phyloP scores from a whole-genome alignment of 148 eudicot genomes.

The Spergularia bocconei region DNA sequence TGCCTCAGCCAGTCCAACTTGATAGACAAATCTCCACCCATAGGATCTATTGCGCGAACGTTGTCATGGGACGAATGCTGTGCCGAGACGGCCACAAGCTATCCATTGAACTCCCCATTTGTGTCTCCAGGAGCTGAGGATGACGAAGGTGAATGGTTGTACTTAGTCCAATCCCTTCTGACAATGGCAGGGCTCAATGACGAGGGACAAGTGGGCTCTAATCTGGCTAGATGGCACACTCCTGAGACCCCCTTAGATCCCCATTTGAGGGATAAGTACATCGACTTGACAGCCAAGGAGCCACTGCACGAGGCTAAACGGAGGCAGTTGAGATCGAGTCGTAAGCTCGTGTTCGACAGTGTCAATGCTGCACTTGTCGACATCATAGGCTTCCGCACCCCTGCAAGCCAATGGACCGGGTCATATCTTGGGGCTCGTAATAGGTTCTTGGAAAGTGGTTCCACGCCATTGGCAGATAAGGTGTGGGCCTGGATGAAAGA shows the following conservation, averaged over 20 bases:
- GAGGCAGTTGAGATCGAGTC: slow-evolving; percentile 55
- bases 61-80: slow-evolving; percentile 68
- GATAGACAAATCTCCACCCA: slow-evolving; percentile 93
- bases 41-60: slow-evolving; percentile 89
- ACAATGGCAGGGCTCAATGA: slow-evolving; percentile 53
- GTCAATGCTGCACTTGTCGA: slow-evolving; percentile 64
- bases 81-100: slow-evolving; percentile 38
- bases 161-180: slow-evolving; percentile 62
- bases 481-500: slow-evolving; percentile 68
- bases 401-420: slow-evolving; percentile 21
- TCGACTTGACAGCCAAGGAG: slow-evolving; percentile 46
- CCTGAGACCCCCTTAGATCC: slow-evolving; percentile 83
- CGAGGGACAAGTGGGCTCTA: slow-evolving; percentile 37
- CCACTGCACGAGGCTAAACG: slow-evolving; percentile 53
- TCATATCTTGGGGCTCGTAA: slow-evolving; percentile 14
- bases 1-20: slow-evolving; percentile 52
- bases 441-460: slow-evolving; percentile 6
- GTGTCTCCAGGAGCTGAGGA: slow-evolving; percentile 42
- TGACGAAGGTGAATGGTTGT: slow-evolving; percentile 55
- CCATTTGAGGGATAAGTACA: slow-evolving; percentile 53
- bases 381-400: slow-evolving; percentile 33
- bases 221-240: slow-evolving; percentile 63
- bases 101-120: slow-evolving; percentile 38
- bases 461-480: slow-evolving; percentile 33
- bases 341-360: slow-evolving; percentile 79